A percentile compares a stretch with the other conserved stretches of the same genome.
These are phyloP conservation scores for Pseudotsuga menziesii DNA, from an alignment of 75 land plant genomes.

Conservation along the genomic window DNA sequence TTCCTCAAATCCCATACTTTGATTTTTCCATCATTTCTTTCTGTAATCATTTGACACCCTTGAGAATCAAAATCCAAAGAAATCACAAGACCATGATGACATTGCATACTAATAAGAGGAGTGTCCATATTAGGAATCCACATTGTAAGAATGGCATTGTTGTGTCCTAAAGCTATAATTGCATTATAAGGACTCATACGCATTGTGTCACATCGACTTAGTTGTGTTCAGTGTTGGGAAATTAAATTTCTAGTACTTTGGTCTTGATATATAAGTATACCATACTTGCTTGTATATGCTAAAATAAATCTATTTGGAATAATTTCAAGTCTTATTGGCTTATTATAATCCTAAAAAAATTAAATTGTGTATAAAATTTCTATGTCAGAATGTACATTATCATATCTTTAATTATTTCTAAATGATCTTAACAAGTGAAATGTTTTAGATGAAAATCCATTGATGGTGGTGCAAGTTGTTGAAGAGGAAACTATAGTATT, in stretches of 20 bases:
- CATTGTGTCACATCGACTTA: constrained; percentile 69
- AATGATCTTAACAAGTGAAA: neutral
- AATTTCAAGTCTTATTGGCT: constrained; percentile 76
- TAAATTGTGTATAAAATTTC: neutral
- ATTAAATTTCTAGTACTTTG: constrained; percentile 69
- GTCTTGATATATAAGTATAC: constrained; percentile 79
- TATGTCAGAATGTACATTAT: no score
- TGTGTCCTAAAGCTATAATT: constrained; percentile 81
- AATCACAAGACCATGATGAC: constrained; percentile 78
- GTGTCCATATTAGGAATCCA: constrained; percentile 87
- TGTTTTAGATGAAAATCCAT: neutral
- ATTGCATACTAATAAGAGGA: constrained; percentile 74
- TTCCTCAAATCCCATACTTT: constrained; percentile 91
- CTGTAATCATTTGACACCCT: constrained; percentile 87
- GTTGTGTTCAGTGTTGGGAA: constrained; percentile 50
- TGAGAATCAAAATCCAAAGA: constrained; percentile 69
- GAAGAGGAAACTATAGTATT: neutral
- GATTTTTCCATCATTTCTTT: constrained; percentile 76
- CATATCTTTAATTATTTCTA: neutral
- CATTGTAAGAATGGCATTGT: constrained; percentile 83
- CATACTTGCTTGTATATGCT: constrained; percentile 68
- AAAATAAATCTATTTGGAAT: constrained; percentile 81
- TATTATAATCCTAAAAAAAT: constrained; percentile 64
- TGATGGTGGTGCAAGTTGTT: neutral
- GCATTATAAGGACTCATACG: constrained; percentile 85